Base-by-base conservation (phyloP, 306 rosid species). In the Vigna mungo region DNA sequence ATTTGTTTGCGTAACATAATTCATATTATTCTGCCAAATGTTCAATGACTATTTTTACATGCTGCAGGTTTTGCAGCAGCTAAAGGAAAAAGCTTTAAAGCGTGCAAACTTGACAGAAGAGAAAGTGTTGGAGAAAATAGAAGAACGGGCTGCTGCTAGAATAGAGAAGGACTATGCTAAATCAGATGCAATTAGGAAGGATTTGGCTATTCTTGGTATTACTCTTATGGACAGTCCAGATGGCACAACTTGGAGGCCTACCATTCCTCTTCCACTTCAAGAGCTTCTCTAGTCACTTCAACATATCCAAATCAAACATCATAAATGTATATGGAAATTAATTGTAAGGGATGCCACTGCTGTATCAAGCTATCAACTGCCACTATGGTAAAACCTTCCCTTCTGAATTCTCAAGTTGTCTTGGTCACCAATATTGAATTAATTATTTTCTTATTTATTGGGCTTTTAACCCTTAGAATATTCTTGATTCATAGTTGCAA, bases 211-310 rank as follows among this genome's bases (percentile, higher is more conserved):
- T 61, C 78, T 86, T 48, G 98, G 99, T 55, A 92, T 96, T 68
- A 79, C 93, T 78, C 92, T 90, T 10, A 95, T 92, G 99, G 99
- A 95, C 84, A 83, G 88, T 88, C 89, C 97, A 36, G 80, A 85
- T 60, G 97, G 97, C 37, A 95, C 99, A 32, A 81, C 91, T 54
- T 90, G 99, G 97, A 92, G 97, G 82, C 96, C 99, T 21, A 49
- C 97, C 27, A 77, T 95, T 75, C 98, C 98, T 51, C 90, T 90
- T 72, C 83, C 87, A 0, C 90, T 92, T 78, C 97, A 92, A 85
- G 90, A 86, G 20, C 87, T 85, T 70, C 71, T 67, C 43, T 69
- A 60, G 43, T 74, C 71, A 21, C 13, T 32, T 81, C 46, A 59
- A 41, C 37, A 34, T 67, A 48, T 74, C 8, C 66, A 70, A 48